phyloP scores from a whole-genome alignment of 805 yeast species.

The Saturnispora kantuleensis region DNA sequence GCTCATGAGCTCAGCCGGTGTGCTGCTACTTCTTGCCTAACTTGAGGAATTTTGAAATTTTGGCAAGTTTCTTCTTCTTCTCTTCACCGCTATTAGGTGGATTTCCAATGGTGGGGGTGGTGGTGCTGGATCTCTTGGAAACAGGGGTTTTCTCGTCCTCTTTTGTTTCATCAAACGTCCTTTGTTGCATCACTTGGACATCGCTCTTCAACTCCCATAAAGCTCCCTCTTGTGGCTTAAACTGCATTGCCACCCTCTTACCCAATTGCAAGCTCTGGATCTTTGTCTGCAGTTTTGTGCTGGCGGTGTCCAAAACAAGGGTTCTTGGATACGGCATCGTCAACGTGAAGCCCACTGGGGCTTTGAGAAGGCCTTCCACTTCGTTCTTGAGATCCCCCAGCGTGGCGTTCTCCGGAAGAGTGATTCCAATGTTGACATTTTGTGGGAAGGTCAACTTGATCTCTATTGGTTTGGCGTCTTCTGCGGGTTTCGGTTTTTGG shows the following conservation, averaged over 20 bases:
- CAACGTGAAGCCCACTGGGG: not conserved
- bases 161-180: not conserved
- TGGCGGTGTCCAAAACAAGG: not conserved
- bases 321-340: slow-evolving; percentile 3
- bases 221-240: not conserved
- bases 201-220: not conserved
- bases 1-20: not conserved
- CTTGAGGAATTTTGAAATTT: slow-evolving; percentile 5
- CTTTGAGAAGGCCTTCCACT: slow-evolving; percentile 1
- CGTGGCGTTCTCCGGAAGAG: not conserved
- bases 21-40: slow-evolving; percentile 3
- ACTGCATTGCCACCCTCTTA: not conserved
- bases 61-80: not conserved
- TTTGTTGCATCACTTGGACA: not conserved
- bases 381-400: not conserved
- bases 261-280: not conserved
- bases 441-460: slow-evolving; percentile 1
- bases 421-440: not conserved
- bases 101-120: too few relatives aligned
- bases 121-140: not conserved
- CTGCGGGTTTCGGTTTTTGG: not conserved
- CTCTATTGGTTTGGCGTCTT: not conserved
- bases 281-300: not conserved
- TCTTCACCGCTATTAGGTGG: not conserved
- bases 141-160: not conserved